Conservation (phyloP, 768 basidiomycete genomes). For the Collybia nuda region DNA sequence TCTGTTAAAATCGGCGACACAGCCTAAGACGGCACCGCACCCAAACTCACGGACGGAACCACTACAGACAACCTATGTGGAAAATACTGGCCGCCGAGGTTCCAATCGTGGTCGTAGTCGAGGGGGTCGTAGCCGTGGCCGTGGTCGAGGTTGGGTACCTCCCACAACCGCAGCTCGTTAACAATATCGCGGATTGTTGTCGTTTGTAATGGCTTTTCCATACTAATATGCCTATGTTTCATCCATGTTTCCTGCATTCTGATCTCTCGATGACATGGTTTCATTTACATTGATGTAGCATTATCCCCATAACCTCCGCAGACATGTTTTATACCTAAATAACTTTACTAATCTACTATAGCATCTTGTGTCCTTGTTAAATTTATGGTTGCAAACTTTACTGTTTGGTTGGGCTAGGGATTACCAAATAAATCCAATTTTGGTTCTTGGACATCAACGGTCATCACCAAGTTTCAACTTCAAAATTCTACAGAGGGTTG, state of each 20-base stretch:
- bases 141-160: conserved; percentile 5
- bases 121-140: conserved; percentile 27
- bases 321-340: neutral
- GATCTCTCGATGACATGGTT: neutral
- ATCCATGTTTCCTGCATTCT: neutral
- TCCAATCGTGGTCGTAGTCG: conserved; percentile 30
- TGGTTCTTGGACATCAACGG: too few relatives aligned
- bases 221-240: neutral
- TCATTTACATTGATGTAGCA: neutral
- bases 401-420: conserved; percentile 7
- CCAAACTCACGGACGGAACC: neutral
- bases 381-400: neutral
- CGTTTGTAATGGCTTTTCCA: neutral
- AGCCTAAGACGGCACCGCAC: neutral
- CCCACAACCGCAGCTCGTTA: conserved; percentile 10
- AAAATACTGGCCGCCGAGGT: conserved; percentile 15
- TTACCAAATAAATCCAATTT: conserved; percentile 16
- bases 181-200: neutral
- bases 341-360: neutral
- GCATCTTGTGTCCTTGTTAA: too few relatives aligned
- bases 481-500: conserved; percentile 9
- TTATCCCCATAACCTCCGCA: neutral
- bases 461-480: neutral
- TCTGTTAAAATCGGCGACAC: neutral
- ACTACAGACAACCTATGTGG: neutral